Evolutionary conservation across 768 basidiomycete species (phyloP), one percentile per base, ranked within the genome.

Genomic region (Kwoniella bestiolae): DNA sequence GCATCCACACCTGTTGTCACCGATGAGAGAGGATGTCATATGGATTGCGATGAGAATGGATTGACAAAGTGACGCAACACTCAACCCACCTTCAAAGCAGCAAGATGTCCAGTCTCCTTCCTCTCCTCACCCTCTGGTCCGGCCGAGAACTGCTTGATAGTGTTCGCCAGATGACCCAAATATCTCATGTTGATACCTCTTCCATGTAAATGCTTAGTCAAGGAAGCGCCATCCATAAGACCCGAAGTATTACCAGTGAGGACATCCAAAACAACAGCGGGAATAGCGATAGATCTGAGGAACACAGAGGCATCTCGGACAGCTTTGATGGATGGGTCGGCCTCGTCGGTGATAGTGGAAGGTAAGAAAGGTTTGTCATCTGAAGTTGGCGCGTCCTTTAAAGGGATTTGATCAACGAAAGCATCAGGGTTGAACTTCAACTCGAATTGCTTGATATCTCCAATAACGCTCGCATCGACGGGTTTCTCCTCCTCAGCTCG

Each of bases 161-260:
- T 74, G 5, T 71, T 62, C 23, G 75, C 73, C 57, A 83, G 73
- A 29, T 78, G 68, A 51, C 83, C 83, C 41, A 84, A 77, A 75
- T 84, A 84, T 44, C 83, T 77, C 68, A 84, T 83, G 75, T 84
- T 84, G 81, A 84, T 82, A 71, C 83, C 83, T 46, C 79, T 69
- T 35, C 68, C 67, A 71, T 84, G 83, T 44, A 84, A 67, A 35
- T 71, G 47, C 66, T 72, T 74, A 35, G 82, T 75, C 38, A 84
- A 73, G 23, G 76, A 66, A 31, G 69, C 60, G 32, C 83, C 83
- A 59, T 84, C 83, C 71, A 82, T 80, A 44, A 81, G 53, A 29
- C 73, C 71, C 21, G 74, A 68, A 18, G 73, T 73, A 46, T 70
- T 71, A 28, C 76, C 70, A 41, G 75, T 78, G 34, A 82, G 66